Conservation (phyloP, 331 rosid species). For the Acacia concinna region DNA sequence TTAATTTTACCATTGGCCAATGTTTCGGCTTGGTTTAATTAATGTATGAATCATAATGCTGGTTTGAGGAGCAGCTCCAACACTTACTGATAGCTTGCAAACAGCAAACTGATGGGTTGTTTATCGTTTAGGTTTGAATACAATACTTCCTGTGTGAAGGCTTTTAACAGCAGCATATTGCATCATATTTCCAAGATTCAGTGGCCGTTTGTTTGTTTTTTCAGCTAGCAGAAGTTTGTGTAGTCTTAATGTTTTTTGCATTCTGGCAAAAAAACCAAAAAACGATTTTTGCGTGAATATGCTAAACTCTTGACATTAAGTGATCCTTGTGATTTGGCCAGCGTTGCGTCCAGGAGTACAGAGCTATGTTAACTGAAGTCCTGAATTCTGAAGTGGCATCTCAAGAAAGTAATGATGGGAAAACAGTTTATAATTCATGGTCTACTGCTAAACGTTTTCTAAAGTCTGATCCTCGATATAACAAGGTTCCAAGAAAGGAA, state of each 20-base stretch:
- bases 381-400: slow-evolving; percentile 66
- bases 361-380: slow-evolving; percentile 68
- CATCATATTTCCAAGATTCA: background rate
- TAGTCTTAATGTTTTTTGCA: background rate
- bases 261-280: background rate
- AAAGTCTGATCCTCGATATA: slow-evolving; percentile 75
- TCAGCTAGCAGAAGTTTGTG: background rate
- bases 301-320: slow-evolving; percentile 21
- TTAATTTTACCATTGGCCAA: background rate
- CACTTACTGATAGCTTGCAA: background rate
- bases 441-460: slow-evolving; percentile 75
- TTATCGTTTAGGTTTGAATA: background rate
- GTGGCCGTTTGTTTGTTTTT: background rate
- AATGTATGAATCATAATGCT: background rate
- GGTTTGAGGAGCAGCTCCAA: background rate
- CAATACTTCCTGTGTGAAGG: background rate
- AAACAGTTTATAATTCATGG: slow-evolving; percentile 87
- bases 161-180: background rate
- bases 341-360: slow-evolving; percentile 84
- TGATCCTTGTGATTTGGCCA: slow-evolving; percentile 38
- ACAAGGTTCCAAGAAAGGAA: slow-evolving; percentile 74
- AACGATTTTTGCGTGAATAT: slow-evolving; percentile 3
- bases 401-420: slow-evolving; percentile 70
- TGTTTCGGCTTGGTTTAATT: background rate
- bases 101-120: slow-evolving; percentile 7